Evolutionary conservation across 768 basidiomycete genomes (phyloP).

Genomic region (Phaeotremella skinneri): DNA sequence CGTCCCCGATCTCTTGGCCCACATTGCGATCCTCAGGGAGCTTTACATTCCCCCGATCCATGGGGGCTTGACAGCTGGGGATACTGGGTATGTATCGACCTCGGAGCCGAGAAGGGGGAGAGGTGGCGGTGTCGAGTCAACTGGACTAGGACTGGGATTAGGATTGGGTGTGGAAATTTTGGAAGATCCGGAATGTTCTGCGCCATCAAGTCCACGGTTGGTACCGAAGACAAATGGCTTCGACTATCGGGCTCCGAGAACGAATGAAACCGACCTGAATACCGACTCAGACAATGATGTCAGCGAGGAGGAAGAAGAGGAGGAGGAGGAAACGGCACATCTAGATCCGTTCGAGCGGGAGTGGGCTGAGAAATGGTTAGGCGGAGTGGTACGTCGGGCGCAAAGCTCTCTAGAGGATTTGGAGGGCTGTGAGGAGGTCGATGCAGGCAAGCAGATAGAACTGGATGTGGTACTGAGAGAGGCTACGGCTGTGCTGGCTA

Average conservation of each 20-base stretch:
- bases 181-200: not conserved
- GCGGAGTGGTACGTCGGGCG: constrained; percentile 39
- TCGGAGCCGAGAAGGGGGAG: constrained; percentile 18
- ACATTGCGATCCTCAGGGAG: constrained; percentile 34
- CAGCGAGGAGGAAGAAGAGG: constrained; percentile 5
- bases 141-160: constrained; percentile 31
- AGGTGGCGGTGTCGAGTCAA: constrained; percentile 18
- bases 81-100: constrained; percentile 3
- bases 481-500: constrained; percentile 45
- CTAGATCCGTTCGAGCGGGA: constrained; percentile 49
- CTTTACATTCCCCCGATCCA: constrained; percentile 46
- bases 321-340: constrained; percentile 19
- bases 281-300: constrained; percentile 12
- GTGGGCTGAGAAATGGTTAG: constrained; percentile 50
- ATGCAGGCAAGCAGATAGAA: constrained; percentile 9
- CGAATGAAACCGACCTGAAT: constrained; percentile 4
- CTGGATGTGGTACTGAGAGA: constrained; percentile 43
- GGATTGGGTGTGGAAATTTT: constrained; percentile 17
- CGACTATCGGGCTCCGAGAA: constrained; percentile 7
- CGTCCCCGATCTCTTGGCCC: constrained; percentile 23
- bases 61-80: constrained; percentile 30
- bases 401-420: constrained; percentile 45
- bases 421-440: constrained; percentile 12
- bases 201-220: not conserved
- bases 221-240: not conserved